Evolutionary conservation across 2,329 filamentous ascomycete genomes (phyloP).

Genomic region (Parastagonospora avenae): DNA sequence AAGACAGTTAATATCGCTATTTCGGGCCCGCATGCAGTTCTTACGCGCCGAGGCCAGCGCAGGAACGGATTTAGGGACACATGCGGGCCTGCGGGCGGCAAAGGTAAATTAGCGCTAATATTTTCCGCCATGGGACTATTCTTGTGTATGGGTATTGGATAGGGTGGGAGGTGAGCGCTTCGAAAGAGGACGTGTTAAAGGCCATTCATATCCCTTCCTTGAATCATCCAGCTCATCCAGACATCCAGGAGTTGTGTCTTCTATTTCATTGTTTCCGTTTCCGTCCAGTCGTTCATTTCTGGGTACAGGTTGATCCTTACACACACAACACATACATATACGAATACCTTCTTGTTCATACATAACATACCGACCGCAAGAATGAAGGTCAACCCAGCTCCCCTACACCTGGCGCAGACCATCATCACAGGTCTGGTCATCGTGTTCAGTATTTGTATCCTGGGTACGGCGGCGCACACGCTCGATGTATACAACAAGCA

Average conservation of each 20-base stretch:
- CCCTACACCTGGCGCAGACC: slow-evolving; percentile 43
- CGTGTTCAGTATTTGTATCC: slow-evolving; percentile 48
- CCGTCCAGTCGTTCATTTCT: slow-evolving; percentile 29
- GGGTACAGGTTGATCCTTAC: slow-evolving; percentile 36
- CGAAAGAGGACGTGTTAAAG: slow-evolving; percentile 32
- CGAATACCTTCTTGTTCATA: slow-evolving; percentile 6
- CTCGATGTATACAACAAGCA: slow-evolving; percentile 52
- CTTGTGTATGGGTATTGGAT: slow-evolving; percentile 8
- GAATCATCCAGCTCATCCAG: slow-evolving; percentile 22
- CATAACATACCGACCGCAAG: slow-evolving; percentile 7
- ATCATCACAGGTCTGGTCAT: slow-evolving; percentile 45
- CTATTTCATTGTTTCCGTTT: slow-evolving; percentile 15
- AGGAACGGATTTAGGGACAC: too few relatives aligned
- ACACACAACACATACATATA: slow-evolving; percentile 9
- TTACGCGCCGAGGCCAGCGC: not conserved
- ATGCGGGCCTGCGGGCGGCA: slow-evolving; percentile 25
- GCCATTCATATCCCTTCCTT: slow-evolving; percentile 27
- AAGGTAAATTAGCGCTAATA: slow-evolving; percentile 24
- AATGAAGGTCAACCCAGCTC: slow-evolving; percentile 47
- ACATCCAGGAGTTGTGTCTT: slow-evolving; percentile 20
- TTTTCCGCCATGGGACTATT: slow-evolving; percentile 20
- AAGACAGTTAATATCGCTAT: slow-evolving; percentile 22
- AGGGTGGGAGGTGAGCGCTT: slow-evolving; percentile 5
- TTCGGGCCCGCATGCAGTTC: slow-evolving; percentile 12
- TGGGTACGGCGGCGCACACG: slow-evolving; percentile 51